Conservation (phyloP, 176 grass and related monocot species). For the Musa schizocarpa region DNA sequence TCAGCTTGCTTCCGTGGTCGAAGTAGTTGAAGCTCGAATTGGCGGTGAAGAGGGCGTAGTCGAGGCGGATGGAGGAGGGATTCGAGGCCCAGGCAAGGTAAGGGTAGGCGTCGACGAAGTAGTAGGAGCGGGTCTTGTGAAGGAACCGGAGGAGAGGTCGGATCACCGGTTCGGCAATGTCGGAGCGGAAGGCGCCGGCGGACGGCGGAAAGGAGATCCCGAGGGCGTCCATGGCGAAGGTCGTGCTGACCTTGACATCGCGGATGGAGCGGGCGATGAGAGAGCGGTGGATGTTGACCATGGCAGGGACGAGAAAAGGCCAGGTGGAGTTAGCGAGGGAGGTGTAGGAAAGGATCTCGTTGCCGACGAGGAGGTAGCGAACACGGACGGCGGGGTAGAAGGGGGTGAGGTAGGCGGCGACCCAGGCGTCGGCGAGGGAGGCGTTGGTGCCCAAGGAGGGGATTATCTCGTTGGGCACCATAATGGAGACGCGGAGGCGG, state of each 20-base stretch:
- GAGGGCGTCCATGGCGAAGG: constrained; percentile 82
- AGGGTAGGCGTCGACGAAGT: constrained; percentile 74
- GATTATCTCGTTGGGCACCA: constrained; percentile 87
- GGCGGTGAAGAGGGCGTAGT: constrained; percentile 47
- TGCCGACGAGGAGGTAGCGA: constrained; percentile 79
- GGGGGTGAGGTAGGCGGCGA: constrained; percentile 45
- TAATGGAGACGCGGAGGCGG: constrained; percentile 55
- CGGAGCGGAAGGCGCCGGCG: constrained; percentile 41
- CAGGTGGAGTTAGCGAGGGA: constrained; percentile 45
- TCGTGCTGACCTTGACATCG: constrained; percentile 74
- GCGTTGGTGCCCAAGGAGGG: constrained; percentile 36
- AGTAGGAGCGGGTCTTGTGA: constrained; percentile 57
- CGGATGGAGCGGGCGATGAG: constrained; percentile 28
- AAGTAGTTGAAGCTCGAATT: constrained; percentile 32
- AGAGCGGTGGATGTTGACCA: constrained; percentile 55
- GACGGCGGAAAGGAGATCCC: constrained; percentile 55
- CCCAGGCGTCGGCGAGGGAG: constrained; percentile 56
- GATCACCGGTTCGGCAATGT: constrained; percentile 55
- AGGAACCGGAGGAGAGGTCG: constrained; percentile 65
- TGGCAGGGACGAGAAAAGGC: constrained; percentile 62
- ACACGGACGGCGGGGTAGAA: constrained; percentile 38
- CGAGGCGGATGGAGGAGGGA: constrained; percentile 37
- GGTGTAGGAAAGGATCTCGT: constrained; percentile 78
- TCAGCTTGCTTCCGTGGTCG: constrained; percentile 40
- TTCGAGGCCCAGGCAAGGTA: constrained; percentile 64